Evolutionary conservation across 768 basidiomycete species (phyloP).

Genomic region (Amylocystis lapponica): DNA sequence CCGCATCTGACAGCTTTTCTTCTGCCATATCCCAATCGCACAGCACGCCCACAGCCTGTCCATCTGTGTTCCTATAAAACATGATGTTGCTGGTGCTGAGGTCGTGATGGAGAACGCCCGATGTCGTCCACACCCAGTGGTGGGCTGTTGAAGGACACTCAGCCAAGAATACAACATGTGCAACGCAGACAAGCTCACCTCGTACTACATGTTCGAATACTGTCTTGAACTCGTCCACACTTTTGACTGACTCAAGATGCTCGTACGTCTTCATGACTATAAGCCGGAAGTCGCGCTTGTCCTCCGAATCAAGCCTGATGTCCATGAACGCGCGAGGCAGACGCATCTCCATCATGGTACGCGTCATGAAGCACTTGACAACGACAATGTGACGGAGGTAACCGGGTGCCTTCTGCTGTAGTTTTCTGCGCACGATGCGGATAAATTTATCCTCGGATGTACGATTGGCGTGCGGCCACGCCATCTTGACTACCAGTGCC

Average conservation of each 20-base stretch:
- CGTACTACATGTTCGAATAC: constrained; percentile 2
- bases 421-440: background rate
- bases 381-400: constrained; percentile 2
- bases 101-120: constrained; percentile 10
- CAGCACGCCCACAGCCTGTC: background rate
- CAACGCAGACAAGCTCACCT: constrained; percentile 1
- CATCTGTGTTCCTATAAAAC: constrained; percentile 5
- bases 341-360: constrained; percentile 1
- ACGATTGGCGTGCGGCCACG: background rate
- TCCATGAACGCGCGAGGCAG: background rate
- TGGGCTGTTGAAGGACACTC: constrained; percentile 7
- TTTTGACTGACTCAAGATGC: background rate
- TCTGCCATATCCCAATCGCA: background rate
- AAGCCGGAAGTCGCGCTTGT: background rate
- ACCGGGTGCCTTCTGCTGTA: background rate
- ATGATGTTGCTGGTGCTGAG: constrained; percentile 15
- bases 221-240: background rate
- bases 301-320: background rate
- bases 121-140: constrained; percentile 6
- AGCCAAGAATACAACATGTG: background rate
- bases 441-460: background rate
- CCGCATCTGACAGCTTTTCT: background rate
- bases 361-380: background rate
- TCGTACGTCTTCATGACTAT: constrained; percentile 1
- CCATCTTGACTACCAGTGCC: constrained; percentile 1